Conservation (phyloP, 371 early-diverging fungal species). For the Lichtheimia ramosa region DNA sequence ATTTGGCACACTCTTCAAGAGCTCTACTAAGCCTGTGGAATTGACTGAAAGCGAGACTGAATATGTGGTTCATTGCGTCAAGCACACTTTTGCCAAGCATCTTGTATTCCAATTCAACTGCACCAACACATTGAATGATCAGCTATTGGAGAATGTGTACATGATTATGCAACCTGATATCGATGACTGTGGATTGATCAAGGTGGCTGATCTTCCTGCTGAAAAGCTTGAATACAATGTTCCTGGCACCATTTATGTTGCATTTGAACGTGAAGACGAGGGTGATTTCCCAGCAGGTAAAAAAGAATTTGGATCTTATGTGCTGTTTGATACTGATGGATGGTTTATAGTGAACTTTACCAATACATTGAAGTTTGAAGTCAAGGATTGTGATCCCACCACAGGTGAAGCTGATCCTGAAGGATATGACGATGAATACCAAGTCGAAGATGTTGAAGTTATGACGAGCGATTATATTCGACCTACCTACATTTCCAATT, state of each 20-base stretch:
- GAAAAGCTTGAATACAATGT: slow-evolving; percentile 73
- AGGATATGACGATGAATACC: slow-evolving; percentile 95
- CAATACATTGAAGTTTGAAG: slow-evolving; percentile 85
- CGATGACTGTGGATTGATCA: slow-evolving; percentile 61
- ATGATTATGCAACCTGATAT: slow-evolving; percentile 80
- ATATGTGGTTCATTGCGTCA: slow-evolving; percentile 88
- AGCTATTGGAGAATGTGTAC: slow-evolving; percentile 86
- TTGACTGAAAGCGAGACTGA: slow-evolving; percentile 96
- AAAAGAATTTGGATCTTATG: not conserved
- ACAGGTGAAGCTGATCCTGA: slow-evolving; percentile 88
- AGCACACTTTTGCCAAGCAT: slow-evolving; percentile 90
- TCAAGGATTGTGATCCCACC: slow-evolving; percentile 94
- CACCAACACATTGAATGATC: slow-evolving; percentile 92
- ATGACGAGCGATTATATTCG: slow-evolving; percentile 86
- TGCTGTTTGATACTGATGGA: not conserved
- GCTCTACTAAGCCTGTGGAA: slow-evolving; percentile 71
- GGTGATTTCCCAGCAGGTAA: slow-evolving; percentile 60
- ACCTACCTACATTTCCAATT: slow-evolving; percentile 80
- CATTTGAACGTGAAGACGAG: slow-evolving; percentile 63
- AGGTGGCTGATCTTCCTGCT: slow-evolving; percentile 66
- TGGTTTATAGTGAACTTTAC: slow-evolving; percentile 67
- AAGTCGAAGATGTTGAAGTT: slow-evolving; percentile 87
- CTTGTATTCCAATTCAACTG: slow-evolving; percentile 96
- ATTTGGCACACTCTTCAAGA: slow-evolving; percentile 87
- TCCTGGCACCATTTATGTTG: slow-evolving; percentile 83